A percentile compares a stretch with the other conserved stretches of the same genome.
These are phyloP conservation scores for Bombardia bombarda DNA, from an alignment of 495 filamentous ascomycete species.

Conservation along the genomic window DNA sequence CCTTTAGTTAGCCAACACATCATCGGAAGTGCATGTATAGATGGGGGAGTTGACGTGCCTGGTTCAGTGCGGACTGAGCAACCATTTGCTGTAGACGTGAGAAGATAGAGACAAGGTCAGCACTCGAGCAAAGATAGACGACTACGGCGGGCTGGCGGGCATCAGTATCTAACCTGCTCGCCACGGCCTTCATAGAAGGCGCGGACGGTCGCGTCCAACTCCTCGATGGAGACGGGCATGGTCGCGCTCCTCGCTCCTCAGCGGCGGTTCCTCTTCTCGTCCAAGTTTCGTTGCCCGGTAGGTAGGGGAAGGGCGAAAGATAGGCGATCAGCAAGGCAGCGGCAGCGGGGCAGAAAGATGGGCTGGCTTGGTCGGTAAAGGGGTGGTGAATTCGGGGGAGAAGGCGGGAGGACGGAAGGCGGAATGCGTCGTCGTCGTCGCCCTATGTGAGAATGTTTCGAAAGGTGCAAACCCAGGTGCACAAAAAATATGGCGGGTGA, in stretches of 20 bases:
- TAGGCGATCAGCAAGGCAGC: no score
- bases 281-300: no score
- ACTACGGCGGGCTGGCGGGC: no score
- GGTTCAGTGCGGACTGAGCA: constrained; percentile 88
- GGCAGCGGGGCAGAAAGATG: no score
- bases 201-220: constrained; percentile 91
- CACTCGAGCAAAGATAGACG: no score
- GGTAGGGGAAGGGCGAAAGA: no score
- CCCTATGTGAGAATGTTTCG: no score
- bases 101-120: constrained; percentile 18
- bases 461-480: no score
- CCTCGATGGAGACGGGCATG: constrained; percentile 64
- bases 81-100: constrained; percentile 74
- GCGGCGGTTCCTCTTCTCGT: no score
- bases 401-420: neutral
- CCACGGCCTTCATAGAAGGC: constrained; percentile 96
- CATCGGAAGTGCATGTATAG: neutral
- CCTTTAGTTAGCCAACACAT: constrained; percentile 6
- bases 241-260: constrained; percentile 21
- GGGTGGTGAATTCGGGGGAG: neutral
- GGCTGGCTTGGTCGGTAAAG: no score
- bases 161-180: constrained; percentile 72
- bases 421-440: neutral
- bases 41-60: constrained; percentile 49
- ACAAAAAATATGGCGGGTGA: neutral